phyloP scores from a whole-genome alignment of 768 basidiomycete species.

The Xerocomellus amylosporus region DNA sequence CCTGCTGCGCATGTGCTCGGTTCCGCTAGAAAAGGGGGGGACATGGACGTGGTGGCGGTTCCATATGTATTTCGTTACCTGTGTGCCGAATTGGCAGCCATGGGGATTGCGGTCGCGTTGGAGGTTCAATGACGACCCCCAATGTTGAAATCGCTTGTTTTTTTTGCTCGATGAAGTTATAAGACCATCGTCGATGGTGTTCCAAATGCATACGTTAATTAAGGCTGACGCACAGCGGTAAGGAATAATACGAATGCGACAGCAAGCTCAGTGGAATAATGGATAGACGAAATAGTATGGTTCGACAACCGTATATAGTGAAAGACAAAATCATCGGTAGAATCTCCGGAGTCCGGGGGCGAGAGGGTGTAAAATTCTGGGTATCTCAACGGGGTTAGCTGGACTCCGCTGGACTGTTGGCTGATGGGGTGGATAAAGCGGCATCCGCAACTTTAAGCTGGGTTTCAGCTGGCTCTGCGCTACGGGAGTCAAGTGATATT shows the following conservation, averaged over 20 bases:
- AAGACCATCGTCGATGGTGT: background rate
- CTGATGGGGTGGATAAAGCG: background rate
- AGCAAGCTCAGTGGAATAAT: conserved; percentile 11
- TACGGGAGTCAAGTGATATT: background rate
- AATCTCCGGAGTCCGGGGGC: conserved; percentile 11
- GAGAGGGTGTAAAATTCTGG: background rate
- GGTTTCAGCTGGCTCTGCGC: conserved; percentile 2
- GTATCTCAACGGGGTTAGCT: conserved; percentile 18
- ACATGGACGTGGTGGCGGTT: conserved; percentile 92
- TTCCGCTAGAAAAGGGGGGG: conserved; percentile 60
- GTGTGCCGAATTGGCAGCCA: conserved; percentile 94
- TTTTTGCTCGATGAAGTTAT: background rate
- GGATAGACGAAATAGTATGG: conserved; percentile 13
- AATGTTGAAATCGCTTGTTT: background rate
- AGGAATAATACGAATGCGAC: conserved; percentile 13
- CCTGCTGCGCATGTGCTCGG: conserved; percentile 66
- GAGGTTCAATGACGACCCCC: conserved; percentile 50
- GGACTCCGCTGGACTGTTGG: background rate
- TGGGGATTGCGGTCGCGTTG: conserved; percentile 92
- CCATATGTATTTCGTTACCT: conserved; percentile 95
- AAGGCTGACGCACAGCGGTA: conserved; percentile 14
- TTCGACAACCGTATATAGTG: conserved; percentile 12
- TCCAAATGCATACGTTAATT: conserved; percentile 16
- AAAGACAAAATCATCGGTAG: background rate
- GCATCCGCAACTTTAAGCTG: background rate